Conservation (phyloP, 78 protist genomes). For the Acrasis kona region DNA sequence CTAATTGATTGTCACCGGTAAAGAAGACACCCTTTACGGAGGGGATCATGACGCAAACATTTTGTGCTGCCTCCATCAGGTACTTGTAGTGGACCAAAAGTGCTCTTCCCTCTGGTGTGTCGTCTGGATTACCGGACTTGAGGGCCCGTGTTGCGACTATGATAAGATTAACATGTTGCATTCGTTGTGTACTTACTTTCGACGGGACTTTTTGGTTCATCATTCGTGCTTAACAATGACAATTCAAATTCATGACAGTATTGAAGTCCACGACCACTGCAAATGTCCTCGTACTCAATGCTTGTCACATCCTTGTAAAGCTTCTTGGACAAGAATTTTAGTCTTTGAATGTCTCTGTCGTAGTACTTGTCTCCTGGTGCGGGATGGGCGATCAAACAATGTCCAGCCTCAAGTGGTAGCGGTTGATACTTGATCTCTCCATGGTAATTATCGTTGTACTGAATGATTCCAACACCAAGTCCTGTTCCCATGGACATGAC, state of each 20-base stretch:
- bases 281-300: neutral
- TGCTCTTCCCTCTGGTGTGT: too few species aligned
- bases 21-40: neutral
- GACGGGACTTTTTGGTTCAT: neutral
- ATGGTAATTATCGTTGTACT: neutral
- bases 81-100: neutral
- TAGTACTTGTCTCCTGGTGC: neutral
- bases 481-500: neutral
- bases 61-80: neutral
- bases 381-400: neutral
- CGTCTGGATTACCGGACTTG: too few species aligned
- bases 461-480: neutral
- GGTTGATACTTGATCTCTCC: neutral
- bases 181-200: neutral
- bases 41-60: neutral
- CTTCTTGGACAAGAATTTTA: neutral
- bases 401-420: neutral
- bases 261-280: neutral
- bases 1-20: neutral
- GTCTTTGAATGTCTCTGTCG: neutral
- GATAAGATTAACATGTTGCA: neutral
- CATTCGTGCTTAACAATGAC: neutral
- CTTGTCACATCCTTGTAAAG: neutral
- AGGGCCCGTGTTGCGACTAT: neutral
- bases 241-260: neutral